Evolutionary conservation across 2,329 filamentous ascomycete genomes (phyloP), one percentile per base, ranked within the genome.

Genomic region (Fusarium sp.): DNA sequence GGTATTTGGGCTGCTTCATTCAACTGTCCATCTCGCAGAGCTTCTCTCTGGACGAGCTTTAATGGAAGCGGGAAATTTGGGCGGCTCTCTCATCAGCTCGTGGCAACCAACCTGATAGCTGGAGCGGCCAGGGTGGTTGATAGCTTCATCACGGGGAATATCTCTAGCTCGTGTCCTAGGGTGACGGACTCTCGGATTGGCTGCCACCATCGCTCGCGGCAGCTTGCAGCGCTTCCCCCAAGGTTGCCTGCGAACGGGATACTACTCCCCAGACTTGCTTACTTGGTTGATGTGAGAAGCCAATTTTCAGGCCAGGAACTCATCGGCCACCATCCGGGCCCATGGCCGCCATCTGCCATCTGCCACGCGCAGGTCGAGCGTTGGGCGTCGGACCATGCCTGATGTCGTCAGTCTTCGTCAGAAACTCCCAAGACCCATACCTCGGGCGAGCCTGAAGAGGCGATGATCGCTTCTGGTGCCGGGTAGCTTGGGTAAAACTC

Each of bases 101-200:
- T 51, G 16, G 58, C 50, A 51, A 31, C 53, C 59, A 62, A 58
- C 53, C 51, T 62, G 38, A 40, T 58, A 46, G 20, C 49, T 61
- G 27, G 13, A 44, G 27, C 13, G 20, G 36, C 49, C n/a, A n/a
- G 58, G 49, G 58, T 20, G 46, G 38, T 54, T 54, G 27, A 53
- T 55, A 61, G 44, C 58, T 51, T 71, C 61, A 49, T 59, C 58
- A 61, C 49, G 58, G 49, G 58, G 49, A 55, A 61, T 55, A 16
- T 53, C 44, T 68, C 38, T 58, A 59, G 46, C 29, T 42, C 13
- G 44, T 42, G 33, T 42, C 40, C 53, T 58, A 51, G 57, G 18
- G 61, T 57, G 49, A 66, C 49, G 42, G 51, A 62, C 68, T 53
- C 27, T 62, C 44, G 69, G 66, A 73, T 73, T 73, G 70, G 66